These are phyloP conservation scores for Alternaria incomplexa DNA, from an alignment of 2,329 filamentous ascomycete species.

Conservation along the genomic window DNA sequence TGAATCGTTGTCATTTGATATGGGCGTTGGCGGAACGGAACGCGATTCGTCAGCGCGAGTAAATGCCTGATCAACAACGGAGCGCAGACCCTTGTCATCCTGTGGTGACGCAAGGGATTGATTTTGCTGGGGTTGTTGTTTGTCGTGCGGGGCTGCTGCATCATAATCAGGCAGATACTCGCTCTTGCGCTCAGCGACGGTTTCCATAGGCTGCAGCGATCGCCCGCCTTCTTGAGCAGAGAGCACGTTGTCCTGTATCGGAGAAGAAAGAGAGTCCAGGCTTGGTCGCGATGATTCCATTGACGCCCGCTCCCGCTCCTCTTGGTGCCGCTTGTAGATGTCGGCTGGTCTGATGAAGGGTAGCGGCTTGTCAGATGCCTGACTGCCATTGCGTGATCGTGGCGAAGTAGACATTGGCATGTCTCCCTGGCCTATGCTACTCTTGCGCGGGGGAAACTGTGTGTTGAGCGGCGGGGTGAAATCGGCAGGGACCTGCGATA, in stretches of 20 bases:
- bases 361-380: slow-evolving; percentile 57
- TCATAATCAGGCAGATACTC: slow-evolving; percentile 61
- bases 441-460: slow-evolving; percentile 66
- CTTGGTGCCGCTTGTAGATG: slow-evolving; percentile 74
- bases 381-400: slow-evolving; percentile 36
- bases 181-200: slow-evolving; percentile 65
- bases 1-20: slow-evolving; percentile 52
- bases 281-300: slow-evolving; percentile 65
- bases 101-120: slow-evolving; percentile 21
- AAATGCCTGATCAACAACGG: slow-evolving; percentile 70
- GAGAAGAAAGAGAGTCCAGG: slow-evolving; percentile 57
- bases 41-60: slow-evolving; percentile 63
- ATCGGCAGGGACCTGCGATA: slow-evolving; percentile 48
- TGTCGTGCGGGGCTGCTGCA: slow-evolving; percentile 11
- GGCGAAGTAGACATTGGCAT: slow-evolving; percentile 33
- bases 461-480: slow-evolving; percentile 38
- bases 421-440: slow-evolving; percentile 60
- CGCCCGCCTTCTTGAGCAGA: slow-evolving; percentile 31
- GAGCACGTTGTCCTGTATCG: slow-evolving; percentile 26
- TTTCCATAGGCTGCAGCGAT: slow-evolving; percentile 51
- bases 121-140: slow-evolving; percentile 13
- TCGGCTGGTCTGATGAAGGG: slow-evolving; percentile 77
- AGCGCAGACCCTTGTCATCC: slow-evolving; percentile 39
- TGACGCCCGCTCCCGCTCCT: slow-evolving; percentile 66
- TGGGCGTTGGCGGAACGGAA: slow-evolving; percentile 59